Percentiles rank a stretch among this genome's conserved stretches.
phyloP scores from a whole-genome alignment of 169 alveolate genomes.

The Cryptosporidium andersoni region DNA sequence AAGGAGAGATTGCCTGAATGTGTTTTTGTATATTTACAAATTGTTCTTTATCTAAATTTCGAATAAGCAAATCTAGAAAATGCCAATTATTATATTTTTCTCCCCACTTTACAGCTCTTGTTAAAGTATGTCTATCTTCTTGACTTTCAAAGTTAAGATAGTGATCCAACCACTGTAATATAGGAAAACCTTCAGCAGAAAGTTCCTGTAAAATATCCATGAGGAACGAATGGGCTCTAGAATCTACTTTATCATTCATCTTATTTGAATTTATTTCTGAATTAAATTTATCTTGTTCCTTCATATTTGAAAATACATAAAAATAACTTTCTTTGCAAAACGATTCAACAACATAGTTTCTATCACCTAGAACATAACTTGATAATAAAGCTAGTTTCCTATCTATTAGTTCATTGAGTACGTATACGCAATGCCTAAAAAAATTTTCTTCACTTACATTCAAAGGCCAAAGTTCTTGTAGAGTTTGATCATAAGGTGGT shows the following conservation, averaged over 20 bases:
- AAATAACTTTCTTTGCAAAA: conserved; percentile 55
- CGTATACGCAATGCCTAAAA: conserved; percentile 28
- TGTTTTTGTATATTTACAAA: conserved; percentile 52
- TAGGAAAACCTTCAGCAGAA: conserved; percentile 53
- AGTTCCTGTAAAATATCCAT: conserved; percentile 34
- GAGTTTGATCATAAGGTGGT: conserved; percentile 54
- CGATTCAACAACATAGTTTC: conserved; percentile 28
- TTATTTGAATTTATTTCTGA: not conserved
- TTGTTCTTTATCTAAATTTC: conserved; percentile 23
- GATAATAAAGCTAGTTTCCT: conserved; percentile 20
- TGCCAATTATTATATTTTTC: conserved; percentile 56
- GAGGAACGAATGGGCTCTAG: conserved; percentile 4
- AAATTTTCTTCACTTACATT: conserved; percentile 17
- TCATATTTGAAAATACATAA: conserved; percentile 26
- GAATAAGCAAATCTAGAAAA: conserved; percentile 9
- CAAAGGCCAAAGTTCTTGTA: conserved; percentile 43
- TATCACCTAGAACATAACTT: conserved; percentile 38
- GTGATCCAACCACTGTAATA: conserved; percentile 53
- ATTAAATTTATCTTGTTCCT: conserved; percentile 7
- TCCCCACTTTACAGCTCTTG: conserved; percentile 59
- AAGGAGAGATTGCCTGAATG: conserved; percentile 51
- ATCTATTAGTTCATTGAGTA: conserved; percentile 40
- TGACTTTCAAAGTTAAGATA: not conserved
- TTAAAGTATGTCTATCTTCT: conserved; percentile 31
- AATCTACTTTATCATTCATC: not conserved